Evolutionary conservation across 345 rosid genomes (phyloP).

Genomic region (Nasturtium officinale): DNA sequence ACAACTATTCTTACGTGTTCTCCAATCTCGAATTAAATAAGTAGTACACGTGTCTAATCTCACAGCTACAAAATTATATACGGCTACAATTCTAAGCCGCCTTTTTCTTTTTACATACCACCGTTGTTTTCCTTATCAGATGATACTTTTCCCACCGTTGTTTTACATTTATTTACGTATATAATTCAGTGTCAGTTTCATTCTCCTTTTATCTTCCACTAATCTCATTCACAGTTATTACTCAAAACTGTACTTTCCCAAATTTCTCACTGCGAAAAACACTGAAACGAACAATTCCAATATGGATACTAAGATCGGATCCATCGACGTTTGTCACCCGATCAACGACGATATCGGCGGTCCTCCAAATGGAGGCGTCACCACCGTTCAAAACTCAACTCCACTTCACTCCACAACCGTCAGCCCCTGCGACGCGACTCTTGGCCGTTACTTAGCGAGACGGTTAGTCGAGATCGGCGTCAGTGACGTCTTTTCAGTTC

Average conservation of each 20-base stretch:
- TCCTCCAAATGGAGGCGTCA: slow-evolving; percentile 38
- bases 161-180: slow-evolving; percentile 22
- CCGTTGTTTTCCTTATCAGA: slow-evolving; percentile 20
- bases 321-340: slow-evolving; percentile 40
- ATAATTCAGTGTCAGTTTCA: slow-evolving; percentile 31
- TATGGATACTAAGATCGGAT: slow-evolving; percentile 46
- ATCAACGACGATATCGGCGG: slow-evolving; percentile 29
- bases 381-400: slow-evolving; percentile 37
- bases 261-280: not conserved
- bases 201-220: slow-evolving; percentile 11
- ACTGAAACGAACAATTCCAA: not conserved
- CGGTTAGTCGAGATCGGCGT: slow-evolving; percentile 69
- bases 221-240: not conserved
- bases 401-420: slow-evolving; percentile 15
- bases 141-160: slow-evolving; percentile 34
- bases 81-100: slow-evolving; percentile 6
- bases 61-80: not conserved
- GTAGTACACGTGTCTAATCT: slow-evolving; percentile 14
- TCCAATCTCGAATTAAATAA: not conserved
- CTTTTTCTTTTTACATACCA: slow-evolving; percentile 1
- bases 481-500: slow-evolving; percentile 65
- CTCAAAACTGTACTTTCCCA: not conserved
- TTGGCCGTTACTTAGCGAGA: slow-evolving; percentile 66
- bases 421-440: slow-evolving; percentile 50
- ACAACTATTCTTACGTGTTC: slow-evolving; percentile 15